Percentiles rank a stretch among this genome's conserved stretches.
phyloP scores from a whole-genome alignment of 2,329 filamentous ascomycete species.

The Rugonectria rugulosa region DNA sequence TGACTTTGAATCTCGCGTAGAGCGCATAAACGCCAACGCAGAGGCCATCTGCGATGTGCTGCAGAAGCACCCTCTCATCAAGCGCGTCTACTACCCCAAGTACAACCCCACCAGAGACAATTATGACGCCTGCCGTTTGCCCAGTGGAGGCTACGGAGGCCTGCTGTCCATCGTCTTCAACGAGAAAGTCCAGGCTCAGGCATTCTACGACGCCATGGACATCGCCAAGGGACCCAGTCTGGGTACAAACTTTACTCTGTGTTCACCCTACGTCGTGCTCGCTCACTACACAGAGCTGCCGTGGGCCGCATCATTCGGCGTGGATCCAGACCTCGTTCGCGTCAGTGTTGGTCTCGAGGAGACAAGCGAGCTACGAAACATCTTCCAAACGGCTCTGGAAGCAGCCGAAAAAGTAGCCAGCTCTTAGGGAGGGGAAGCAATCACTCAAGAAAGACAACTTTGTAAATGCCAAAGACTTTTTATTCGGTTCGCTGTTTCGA shows the following conservation, averaged over 20 bases:
- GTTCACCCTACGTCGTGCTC: constrained; percentile 88
- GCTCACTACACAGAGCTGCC: constrained; percentile 91
- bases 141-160: constrained; percentile 85
- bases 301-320: constrained; percentile 86
- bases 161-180: constrained; percentile 86
- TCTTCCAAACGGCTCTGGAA: constrained; percentile 74
- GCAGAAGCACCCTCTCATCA: constrained; percentile 67
- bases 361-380: constrained; percentile 66
- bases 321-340: constrained; percentile 80
- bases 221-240: constrained; percentile 94
- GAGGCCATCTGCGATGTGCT: constrained; percentile 83
- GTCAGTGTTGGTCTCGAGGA: constrained; percentile 93
- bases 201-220: constrained; percentile 86
- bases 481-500: neutral
- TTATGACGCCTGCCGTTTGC: constrained; percentile 81
- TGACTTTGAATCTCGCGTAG: constrained; percentile 84
- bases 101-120: constrained; percentile 71
- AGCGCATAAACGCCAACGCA: constrained; percentile 84
- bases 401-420: constrained; percentile 52
- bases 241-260: constrained; percentile 95
- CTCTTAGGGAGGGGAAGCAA: neutral
- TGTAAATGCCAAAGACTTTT: neutral
- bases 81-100: constrained; percentile 87
- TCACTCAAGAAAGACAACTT: neutral
- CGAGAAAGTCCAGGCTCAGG: constrained; percentile 71